phyloP scores from a whole-genome alignment of 768 basidiomycete genomes.

The Trametes cinnabarina region DNA sequence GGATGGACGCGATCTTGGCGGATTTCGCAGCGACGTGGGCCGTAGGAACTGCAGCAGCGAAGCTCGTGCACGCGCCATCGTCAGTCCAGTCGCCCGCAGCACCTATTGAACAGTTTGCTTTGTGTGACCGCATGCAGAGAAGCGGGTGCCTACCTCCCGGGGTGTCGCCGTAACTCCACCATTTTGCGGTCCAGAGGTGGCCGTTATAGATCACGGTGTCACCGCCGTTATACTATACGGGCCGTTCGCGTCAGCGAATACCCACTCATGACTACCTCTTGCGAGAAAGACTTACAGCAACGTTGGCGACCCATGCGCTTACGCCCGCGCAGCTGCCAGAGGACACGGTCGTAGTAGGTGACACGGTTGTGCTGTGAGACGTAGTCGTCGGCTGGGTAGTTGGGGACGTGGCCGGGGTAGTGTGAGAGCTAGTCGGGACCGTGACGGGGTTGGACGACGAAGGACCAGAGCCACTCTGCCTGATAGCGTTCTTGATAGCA shows the following conservation, averaged over 20 bases:
- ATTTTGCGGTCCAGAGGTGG: conserved; percentile 31
- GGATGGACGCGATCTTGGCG: neutral
- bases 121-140: neutral
- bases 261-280: too few species aligned
- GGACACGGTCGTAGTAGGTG: conserved; percentile 10
- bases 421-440: conserved; percentile 4
- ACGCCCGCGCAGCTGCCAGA: conserved; percentile 27
- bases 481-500: conserved; percentile 25
- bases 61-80: conserved; percentile 25
- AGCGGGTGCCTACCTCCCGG: conserved; percentile 23
- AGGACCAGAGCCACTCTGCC: conserved; percentile 12
- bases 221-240: conserved; percentile 26
- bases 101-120: conserved; percentile 4
- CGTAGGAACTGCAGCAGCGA: conserved; percentile 5
- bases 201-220: conserved; percentile 27
- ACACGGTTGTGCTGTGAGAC: conserved; percentile 8
- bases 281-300: conserved; percentile 22
- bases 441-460: conserved; percentile 12
- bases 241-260: neutral
- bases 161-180: conserved; percentile 29
- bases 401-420: conserved; percentile 11
- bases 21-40: conserved; percentile 1
- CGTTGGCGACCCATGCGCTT: conserved; percentile 27
- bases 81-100: conserved; percentile 28
- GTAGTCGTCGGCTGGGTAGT: conserved; percentile 4